Base-by-base conservation (phyloP, 768 basidiomycete genomes). In the Boletus subparvulus region DNA sequence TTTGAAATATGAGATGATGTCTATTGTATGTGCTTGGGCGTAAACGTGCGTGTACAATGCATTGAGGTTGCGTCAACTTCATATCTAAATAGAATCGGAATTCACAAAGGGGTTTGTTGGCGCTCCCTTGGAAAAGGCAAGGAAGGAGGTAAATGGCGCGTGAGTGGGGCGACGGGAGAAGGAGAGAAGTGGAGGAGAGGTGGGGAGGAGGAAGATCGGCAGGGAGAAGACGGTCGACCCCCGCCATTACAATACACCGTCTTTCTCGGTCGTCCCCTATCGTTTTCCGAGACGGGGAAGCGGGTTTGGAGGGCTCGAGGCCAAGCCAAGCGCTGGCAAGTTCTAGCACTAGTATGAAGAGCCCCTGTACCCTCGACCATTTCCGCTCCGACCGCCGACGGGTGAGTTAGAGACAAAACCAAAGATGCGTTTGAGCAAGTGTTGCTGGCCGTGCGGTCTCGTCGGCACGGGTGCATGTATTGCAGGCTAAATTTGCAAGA, bases 401-500 rank as follows among this genome's bases (percentile, higher is more conserved):
- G 71, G 68, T 6, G 72, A 70, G 36, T 54, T 60, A 32, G 59
- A 47, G 30, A 61, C 58, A 48, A 69, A 73, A 10, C 70, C 66
- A 37, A 73, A 56, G 7, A 72, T 52, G 16, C 71, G 70, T 47
- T 62, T 73, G 37, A 73, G 52, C 14, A 73, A 35, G n/a, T 69
- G 70, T 26, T 66, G 70, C 21, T 66, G 57, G 26, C 37, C 52
- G 16, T 71, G 64, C 24, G 71, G 71, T 47, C 60, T 73, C 6
- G 60, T 60, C 4, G 69, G 71, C 26, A 69, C 41, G 7, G 71
- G 67, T 0, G 69, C 54, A n/a, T 73, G 70, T 66, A 68, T 68
- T 26, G 28, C 45, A 17, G 60, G 60, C 69, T 71, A 42, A 24
- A 63, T 42, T 13, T 14, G 12, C 26, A 26, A 53, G 35, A 16